These are phyloP conservation scores for Chalciporus piperatus DNA, from an alignment of 768 basidiomycete species.

Conservation along the genomic window DNA sequence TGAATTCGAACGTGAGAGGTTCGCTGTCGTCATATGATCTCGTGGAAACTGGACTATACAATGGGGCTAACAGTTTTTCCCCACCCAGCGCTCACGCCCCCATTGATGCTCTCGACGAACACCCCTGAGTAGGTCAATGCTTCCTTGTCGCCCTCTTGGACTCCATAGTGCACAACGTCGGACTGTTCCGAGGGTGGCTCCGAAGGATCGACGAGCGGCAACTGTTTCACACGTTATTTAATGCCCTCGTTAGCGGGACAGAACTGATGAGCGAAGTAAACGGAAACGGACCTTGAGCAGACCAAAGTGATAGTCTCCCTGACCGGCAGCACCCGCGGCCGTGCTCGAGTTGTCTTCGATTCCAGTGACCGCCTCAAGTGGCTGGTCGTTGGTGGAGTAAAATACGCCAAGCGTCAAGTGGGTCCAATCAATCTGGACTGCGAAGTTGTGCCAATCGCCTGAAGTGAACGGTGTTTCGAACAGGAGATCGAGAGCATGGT, in stretches of 20 bases:
- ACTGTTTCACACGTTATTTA: constrained; percentile 33
- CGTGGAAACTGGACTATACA: neutral
- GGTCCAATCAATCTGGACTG: constrained; percentile 55
- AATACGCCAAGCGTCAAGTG: constrained; percentile 46
- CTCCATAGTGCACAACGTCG: constrained; percentile 57
- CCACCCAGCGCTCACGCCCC: constrained; percentile 37
- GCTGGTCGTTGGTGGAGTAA: constrained; percentile 43
- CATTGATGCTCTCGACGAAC: constrained; percentile 45
- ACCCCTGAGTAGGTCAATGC: constrained; percentile 56
- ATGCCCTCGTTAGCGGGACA: neutral
- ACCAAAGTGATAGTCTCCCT: constrained; percentile 62
- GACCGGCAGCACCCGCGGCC: constrained; percentile 40
- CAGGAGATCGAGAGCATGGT: constrained; percentile 51
- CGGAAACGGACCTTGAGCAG: constrained; percentile 47
- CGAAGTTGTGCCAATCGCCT: constrained; percentile 58
- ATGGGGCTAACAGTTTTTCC: constrained; percentile 16
- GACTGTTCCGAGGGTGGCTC: constrained; percentile 46
- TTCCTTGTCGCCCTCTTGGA: constrained; percentile 57
- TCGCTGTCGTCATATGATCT: too few relatives aligned
- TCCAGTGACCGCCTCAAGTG: constrained; percentile 42
- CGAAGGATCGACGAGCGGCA: constrained; percentile 48
- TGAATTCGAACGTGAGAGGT: too few relatives aligned
- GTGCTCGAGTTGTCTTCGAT: constrained; percentile 41
- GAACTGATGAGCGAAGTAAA: neutral
- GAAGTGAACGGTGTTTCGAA: constrained; percentile 46